Evolutionary conservation across 768 basidiomycete genomes (phyloP), one percentile per base, ranked within the genome.

Genomic region (Neoboletus brunneissimus): DNA sequence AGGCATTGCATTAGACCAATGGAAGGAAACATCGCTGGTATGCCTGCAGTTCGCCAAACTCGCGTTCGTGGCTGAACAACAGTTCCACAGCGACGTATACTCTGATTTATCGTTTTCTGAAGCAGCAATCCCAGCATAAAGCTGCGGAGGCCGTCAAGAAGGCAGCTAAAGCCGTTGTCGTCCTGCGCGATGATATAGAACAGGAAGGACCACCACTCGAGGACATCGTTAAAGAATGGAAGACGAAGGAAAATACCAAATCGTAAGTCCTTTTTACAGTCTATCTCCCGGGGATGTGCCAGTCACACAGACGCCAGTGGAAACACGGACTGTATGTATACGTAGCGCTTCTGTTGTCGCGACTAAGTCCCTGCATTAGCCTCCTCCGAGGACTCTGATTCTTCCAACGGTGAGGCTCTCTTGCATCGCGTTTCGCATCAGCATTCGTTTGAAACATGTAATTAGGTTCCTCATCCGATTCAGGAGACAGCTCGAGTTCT

Each of bases 131-230:
- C 0, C 87, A 92, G 69, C 67, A 68, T 31, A 90, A 90, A 64
- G 88, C 84, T 9, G 91, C 91, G 10, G 76, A 80, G 55, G 85
- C 87, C 1, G 75, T 93, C 48, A 89, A 83, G 74, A 89, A 86
- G 61, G 88, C 88, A 25, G 89, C 81, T 22, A 85, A 83, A 69
- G 76, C 79, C 47, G 65, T 82, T 16, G 81, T 88, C 40, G 72
- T 84, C 13, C 73, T 91, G 25, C 82, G 85, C 58, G 85, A 87
- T 54, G 78, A 76, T 37, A 63, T 79, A 41, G 64, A 73, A 35
- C 54, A 71, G 38, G 74, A 80, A 11, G 82, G 80, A 4, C 80
- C 83, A n/a, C 67, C 78, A 16, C 69, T 93, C 61, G 85, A 87
- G 48, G 79, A 81, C 35, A 86, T 92, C 51, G 69, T 93, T 8